A percentile compares a stretch with the other conserved stretches of the same genome.
phyloP scores from a whole-genome alignment of 495 filamentous ascomycete genomes.

The Cudoniella acicularis region DNA sequence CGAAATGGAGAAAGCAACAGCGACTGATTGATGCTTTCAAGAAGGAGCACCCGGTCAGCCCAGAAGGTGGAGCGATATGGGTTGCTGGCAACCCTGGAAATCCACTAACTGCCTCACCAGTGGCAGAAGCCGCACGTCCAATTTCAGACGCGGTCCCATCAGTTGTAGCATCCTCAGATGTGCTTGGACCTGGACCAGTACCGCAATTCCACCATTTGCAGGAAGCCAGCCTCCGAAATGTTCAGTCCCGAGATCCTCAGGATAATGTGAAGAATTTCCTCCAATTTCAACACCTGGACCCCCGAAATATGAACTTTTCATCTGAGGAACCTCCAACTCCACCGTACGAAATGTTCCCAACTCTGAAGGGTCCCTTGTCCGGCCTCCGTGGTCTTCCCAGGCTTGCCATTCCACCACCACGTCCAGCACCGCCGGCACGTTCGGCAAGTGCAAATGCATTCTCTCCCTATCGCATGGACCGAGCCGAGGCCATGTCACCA shows the following conservation, averaged over 20 bases:
- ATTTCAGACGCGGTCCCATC: slow-evolving; percentile 68
- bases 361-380: slow-evolving; percentile 14
- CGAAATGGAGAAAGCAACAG: slow-evolving; percentile 73
- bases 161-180: slow-evolving; percentile 84
- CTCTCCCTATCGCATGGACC: slow-evolving; percentile 50
- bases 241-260: slow-evolving; percentile 73
- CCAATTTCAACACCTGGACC: slow-evolving; percentile 62
- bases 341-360: slow-evolving; percentile 47
- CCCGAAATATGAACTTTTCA: slow-evolving; percentile 31
- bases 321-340: slow-evolving; percentile 51
- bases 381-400: slow-evolving; percentile 33
- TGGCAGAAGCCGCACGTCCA: slow-evolving; percentile 42
- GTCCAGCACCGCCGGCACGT: slow-evolving; percentile 33
- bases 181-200: slow-evolving; percentile 63
- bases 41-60: slow-evolving; percentile 60
- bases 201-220: slow-evolving; percentile 64
- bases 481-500: slow-evolving; percentile 39
- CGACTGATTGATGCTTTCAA: slow-evolving; percentile 62
- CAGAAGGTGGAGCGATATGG: slow-evolving; percentile 58
- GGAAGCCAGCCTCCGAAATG: slow-evolving; percentile 60
- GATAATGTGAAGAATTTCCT: slow-evolving; percentile 90
- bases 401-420: slow-evolving; percentile 36
- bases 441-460: slow-evolving; percentile 35
- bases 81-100: slow-evolving; percentile 70
- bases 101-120: slow-evolving; percentile 50